Base-by-base conservation (phyloP, 2,329 filamentous ascomycete species). In the Ascochyta pisi region DNA sequence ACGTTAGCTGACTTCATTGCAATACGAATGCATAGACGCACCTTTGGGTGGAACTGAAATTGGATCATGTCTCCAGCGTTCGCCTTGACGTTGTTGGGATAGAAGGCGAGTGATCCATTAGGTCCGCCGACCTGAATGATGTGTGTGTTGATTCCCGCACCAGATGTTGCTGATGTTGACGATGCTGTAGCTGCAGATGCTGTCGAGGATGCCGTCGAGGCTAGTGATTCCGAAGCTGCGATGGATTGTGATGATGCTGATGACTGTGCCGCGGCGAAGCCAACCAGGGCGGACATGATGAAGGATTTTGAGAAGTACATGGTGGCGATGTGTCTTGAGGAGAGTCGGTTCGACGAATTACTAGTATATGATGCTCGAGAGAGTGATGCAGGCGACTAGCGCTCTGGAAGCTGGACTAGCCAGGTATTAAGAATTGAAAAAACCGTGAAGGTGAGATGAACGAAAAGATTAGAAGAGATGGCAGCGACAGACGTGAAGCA, bases 101-200 rank as follows among this genome's bases (percentile, higher is more conserved):
- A 85, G 81, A 86, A 93, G 58, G 78, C 82, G 54, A 89, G 77
- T 42, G 78, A 79, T 15, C 75, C 71, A 56, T 78, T 73, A 64
- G 82, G 79, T 69, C 84, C 84, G 60, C 80, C 76, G 54, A 92
- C 89, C 60, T 84, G 83, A 51, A 92, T 85, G 55, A 88, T 84
- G 66, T 90, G 86, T 8, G 69, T 79, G 27, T 60, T 65, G 42
- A 73, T 57, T 47, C 60, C 64, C 16, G 65, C 67, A 35, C 54
- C 49, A 35, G 62, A 54, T 31, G 41, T 40, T n/a, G 47, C 48
- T 16, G 55, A 42, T 15, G 56, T 50, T n/a, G 50, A 45, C 22
- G 59, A 27, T 27, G 44, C 45, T 23, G 35, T 43, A 33, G 57
- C 54, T n/a, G 56, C 51, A 43, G 54, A 47, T 23, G 59, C 15